Evolutionary conservation across 306 rosid genomes (phyloP), one percentile per base, ranked within the genome.

Genomic region (Canavalia ensiformis): DNA sequence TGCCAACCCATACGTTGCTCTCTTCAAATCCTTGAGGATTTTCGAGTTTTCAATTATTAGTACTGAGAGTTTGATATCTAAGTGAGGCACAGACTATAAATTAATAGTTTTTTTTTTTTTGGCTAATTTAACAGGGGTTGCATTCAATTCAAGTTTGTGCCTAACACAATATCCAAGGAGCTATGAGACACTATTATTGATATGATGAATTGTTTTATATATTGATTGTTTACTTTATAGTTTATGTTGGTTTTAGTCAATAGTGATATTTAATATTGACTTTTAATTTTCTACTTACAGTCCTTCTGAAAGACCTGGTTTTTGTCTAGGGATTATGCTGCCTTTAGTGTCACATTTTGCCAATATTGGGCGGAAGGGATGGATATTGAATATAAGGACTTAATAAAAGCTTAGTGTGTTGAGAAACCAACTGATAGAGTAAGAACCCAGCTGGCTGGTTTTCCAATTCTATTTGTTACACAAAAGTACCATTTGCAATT

Each of bases 121-220:
- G 35, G 37, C 28, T 11, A 47, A 54, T 56, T 44, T 30, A 77
- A 34, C 74, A 71, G 70, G 63, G 33, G 69, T 12, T 60, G 56
- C 7, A 1, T 39, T 1, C 45, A 4, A 1, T 39, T 1, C 45
- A 63, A 39, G 31, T 29, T 63, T 72, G 35, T 31, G 39, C 64
- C 28, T 58, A 29, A 28, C 56, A 47, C 29, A 37, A 49, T 49
- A 47, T 28, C 28, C 33, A 37, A 18, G 11, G 45, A 77, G 68
- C 29, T 77, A 62, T 10, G 25, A 59, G 28, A 72, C n/a, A 7
- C 51, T 29, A 28, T 29, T 39, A 52, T 1, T 59, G 44, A 18
- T 18, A 18, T 8, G 69, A 57, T 54, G 8, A 66, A 52, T n/a
- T 54, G 68, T 47, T 83, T 33, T 77, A 60, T 49, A 50, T 69